Percentiles rank a stretch among this genome's conserved stretches.
phyloP scores from a whole-genome alignment of 139 green algal genomes.

The Astrephomene gubernaculifera region DNA sequence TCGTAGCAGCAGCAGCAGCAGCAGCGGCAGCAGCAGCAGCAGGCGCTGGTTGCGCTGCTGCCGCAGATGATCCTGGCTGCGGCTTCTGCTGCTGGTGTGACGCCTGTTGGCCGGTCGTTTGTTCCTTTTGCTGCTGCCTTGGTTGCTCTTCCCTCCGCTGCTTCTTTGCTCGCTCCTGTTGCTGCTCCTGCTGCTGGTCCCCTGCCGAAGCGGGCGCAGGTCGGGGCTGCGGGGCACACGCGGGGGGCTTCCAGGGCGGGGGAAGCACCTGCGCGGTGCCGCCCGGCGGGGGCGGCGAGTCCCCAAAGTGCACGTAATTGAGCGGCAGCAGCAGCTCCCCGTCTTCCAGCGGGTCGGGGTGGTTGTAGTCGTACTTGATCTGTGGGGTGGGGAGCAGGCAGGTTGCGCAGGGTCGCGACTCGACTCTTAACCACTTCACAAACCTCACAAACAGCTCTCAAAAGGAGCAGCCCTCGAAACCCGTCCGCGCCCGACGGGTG shows the following conservation, averaged over 20 bases:
- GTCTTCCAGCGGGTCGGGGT: background rate
- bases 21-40: background rate
- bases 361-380: conserved; percentile 30
- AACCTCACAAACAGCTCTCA: too few relatives aligned
- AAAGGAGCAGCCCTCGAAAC: too few relatives aligned
- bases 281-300: background rate
- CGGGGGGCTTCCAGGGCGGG: background rate
- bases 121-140: background rate
- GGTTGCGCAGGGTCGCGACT: too few relatives aligned
- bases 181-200: background rate
- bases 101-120: background rate
- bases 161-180: background rate
- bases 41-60: background rate
- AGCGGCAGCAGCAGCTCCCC: conserved; percentile 9
- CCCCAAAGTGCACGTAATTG: conserved; percentile 25
- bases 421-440: too few relatives aligned
- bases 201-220: background rate
- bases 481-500: too few relatives aligned
- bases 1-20: background rate
- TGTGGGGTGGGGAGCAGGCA: too few relatives aligned
- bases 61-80: background rate
- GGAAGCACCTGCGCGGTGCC: background rate
- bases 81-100: background rate
- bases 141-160: background rate
- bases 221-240: background rate